A percentile compares a stretch with the other conserved stretches of the same genome.
phyloP scores from a whole-genome alignment of 225 moss, liverwort and hornwort genomes.

The Pleurozium schreberi region DNA sequence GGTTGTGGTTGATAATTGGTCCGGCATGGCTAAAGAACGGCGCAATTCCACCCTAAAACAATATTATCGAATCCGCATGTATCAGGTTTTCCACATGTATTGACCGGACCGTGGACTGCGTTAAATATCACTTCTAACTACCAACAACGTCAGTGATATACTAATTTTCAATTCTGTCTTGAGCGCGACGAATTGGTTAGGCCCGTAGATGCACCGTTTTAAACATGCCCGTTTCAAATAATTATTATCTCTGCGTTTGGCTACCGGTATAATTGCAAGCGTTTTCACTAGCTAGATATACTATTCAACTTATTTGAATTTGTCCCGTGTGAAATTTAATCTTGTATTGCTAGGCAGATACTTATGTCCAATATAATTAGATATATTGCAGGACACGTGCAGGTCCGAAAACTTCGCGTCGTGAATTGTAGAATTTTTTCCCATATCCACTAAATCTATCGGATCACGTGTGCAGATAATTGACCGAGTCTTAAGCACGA shows the following conservation, averaged over 20 bases:
- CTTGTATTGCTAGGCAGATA: not conserved
- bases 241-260: not conserved
- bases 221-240: not conserved
- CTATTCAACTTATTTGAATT: not conserved
- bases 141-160: not conserved
- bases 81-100: not conserved
- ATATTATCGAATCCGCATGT: not conserved
- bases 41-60: not conserved
- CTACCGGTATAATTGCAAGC: not conserved
- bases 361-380: not conserved
- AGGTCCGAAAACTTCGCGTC: not conserved
- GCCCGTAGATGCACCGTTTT: not conserved
- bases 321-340: not conserved
- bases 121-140: not conserved
- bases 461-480: not conserved
- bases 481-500: not conserved
- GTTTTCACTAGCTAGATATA: not conserved
- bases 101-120: not conserved
- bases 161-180: not conserved
- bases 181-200: not conserved
- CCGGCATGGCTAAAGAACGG: not conserved
- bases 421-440: not conserved
- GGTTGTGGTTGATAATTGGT: not conserved
- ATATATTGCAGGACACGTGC: not conserved
- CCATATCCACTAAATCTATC: not conserved